These are phyloP conservation scores for Euptelea pleiosperma DNA, from an alignment of 164 flowering plant species.

Conservation along the genomic window DNA sequence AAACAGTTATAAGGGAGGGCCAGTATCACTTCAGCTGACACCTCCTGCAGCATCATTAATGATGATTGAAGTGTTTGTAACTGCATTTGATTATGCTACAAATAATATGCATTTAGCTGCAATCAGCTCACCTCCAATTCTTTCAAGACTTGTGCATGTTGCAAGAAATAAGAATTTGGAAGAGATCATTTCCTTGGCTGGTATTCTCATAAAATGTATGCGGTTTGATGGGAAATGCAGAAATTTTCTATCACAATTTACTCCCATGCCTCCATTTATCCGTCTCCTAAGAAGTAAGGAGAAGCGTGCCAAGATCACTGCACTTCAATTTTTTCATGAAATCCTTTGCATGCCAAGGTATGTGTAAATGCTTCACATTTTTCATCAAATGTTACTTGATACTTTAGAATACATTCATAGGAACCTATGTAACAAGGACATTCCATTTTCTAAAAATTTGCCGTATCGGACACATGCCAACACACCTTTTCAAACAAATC, in stretches of 20 bases:
- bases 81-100: slow-evolving; percentile 54
- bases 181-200: slow-evolving; percentile 50
- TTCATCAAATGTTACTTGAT: neutral
- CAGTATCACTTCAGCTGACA: slow-evolving; percentile 34
- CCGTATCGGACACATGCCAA: no score
- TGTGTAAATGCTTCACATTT: slow-evolving; percentile 9
- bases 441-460: no score
- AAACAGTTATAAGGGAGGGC: slow-evolving; percentile 20
- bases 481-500: no score
- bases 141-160: slow-evolving; percentile 42
- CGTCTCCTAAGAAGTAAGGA: slow-evolving; percentile 49
- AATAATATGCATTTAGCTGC: slow-evolving; percentile 50
- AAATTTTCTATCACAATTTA: slow-evolving; percentile 35
- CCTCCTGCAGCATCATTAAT: slow-evolving; percentile 66
- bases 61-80: slow-evolving; percentile 66
- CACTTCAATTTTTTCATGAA: slow-evolving; percentile 67
- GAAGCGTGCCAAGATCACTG: slow-evolving; percentile 38
- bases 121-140: slow-evolving; percentile 52
- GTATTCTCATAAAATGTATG: slow-evolving; percentile 64
- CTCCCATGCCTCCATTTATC: slow-evolving; percentile 50
- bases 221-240: slow-evolving; percentile 65
- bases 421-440: no score
- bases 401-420: slow-evolving; percentile 1
- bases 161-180: slow-evolving; percentile 34
- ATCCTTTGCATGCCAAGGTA: slow-evolving; percentile 69